Percentiles rank a stretch among this genome's conserved stretches.
Evolutionary conservation across 129 eudicot species (phyloP).

Genomic region (Ambrosia artemisiifolia): DNA sequence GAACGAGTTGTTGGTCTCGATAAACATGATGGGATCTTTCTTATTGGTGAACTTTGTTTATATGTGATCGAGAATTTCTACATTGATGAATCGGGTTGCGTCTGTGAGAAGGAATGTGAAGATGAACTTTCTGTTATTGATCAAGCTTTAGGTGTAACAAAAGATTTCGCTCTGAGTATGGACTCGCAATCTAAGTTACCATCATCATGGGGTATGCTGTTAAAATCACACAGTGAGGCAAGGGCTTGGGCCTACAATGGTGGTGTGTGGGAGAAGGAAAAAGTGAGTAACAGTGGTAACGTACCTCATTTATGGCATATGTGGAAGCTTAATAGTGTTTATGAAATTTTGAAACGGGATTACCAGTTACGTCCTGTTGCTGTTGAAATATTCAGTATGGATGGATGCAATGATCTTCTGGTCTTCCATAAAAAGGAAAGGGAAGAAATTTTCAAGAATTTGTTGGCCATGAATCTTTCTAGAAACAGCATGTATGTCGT

Average conservation of each 20-base stretch:
- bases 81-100: conserved; percentile 88
- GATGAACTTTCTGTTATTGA: conserved; percentile 88
- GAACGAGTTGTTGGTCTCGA: conserved; percentile 95
- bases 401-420: conserved; percentile 95
- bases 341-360: conserved; percentile 94
- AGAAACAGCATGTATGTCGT: conserved; percentile 90
- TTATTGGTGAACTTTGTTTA: conserved; percentile 82
- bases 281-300: conserved; percentile 61
- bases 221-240: conserved; percentile 63
- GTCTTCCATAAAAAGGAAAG: conserved; percentile 97
- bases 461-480: conserved; percentile 87
- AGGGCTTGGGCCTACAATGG: conserved; percentile 98
- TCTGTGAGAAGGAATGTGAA: conserved; percentile 88
- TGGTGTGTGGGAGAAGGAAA: conserved; percentile 99
- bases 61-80: conserved; percentile 92
- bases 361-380: conserved; percentile 99
- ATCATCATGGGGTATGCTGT: conserved; percentile 71
- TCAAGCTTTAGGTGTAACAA: conserved; percentile 97
- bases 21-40: conserved; percentile 95
- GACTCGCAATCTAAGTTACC: conserved; percentile 78
- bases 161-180: conserved; percentile 57
- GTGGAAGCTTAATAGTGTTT: conserved; percentile 99
- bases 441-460: conserved; percentile 85
- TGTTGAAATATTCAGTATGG: conserved; percentile 94
- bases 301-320: conserved; percentile 92